Base-by-base conservation (phyloP, 2,329 filamentous ascomycete species). In the Xylariaceae sp. region DNA sequence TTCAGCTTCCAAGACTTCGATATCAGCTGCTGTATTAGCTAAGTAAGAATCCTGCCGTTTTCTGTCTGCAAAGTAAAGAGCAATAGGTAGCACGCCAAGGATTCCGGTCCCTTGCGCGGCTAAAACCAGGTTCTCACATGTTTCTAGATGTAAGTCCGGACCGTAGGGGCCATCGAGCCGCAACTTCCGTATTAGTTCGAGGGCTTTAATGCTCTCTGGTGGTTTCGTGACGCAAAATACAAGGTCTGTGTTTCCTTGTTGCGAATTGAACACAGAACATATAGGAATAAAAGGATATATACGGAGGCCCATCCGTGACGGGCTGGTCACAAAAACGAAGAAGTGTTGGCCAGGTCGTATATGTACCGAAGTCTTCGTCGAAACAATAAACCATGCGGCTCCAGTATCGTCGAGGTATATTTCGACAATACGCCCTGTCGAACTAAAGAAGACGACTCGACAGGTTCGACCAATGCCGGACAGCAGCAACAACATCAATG, bases 211-310 rank as follows among this genome's bases (percentile, higher is more conserved):
- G 22, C 21, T 27, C 25, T 27, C 27, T 40, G 25, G 25, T 19
- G n/a, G 14, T 20, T 40, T 40, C 25, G 12, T 27, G 25, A 40
- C n/a, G 27, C 25, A 40, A 27, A 40, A 40, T 19, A 40, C 27
- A 27, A 40, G 37, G 23, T 40, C 25, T 11, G 11, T 40, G 27
- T 40, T 40, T 17, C 14, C 25, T 40, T 27, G 17, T 12, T 6
- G 12, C 25, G 20, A 27, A 27, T 17, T 29, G 22, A 16, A 19
- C 23, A 6, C 27, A 40, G 25, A 40, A 27, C 11, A n/a, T 40
- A 40, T 29, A 27, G 22, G 6, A 20, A 40, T 40, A 40, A 40
- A 27, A 25, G 19, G 20, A 27, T 40, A 40, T 14, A 17, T 40
- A 16, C 27, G 25, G 27, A 40, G 27, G 17, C 17, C 25, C 23